Percentiles rank a stretch among this genome's conserved stretches.
These are phyloP conservation scores for Hypomyces rosellus DNA, from an alignment of 2,329 filamentous ascomycete species.

Conservation along the genomic window DNA sequence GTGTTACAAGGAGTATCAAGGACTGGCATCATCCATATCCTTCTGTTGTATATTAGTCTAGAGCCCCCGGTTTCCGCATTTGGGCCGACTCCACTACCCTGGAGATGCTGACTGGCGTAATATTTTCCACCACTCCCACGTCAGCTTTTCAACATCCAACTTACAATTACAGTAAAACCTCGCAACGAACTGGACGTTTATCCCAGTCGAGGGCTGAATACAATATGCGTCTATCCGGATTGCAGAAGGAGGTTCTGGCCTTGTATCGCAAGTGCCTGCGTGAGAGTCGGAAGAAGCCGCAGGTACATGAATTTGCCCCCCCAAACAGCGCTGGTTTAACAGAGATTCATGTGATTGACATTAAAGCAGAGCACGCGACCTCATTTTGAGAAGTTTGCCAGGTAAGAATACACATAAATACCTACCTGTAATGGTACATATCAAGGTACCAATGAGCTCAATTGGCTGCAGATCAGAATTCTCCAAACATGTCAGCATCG, in stretches of 20 bases:
- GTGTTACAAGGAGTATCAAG: no score
- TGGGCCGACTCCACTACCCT: not conserved
- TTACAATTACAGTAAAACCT: no score
- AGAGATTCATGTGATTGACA: conserved; percentile 1
- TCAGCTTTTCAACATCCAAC: no score
- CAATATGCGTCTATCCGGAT: conserved; percentile 60
- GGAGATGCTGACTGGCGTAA: no score
- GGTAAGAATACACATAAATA: conserved; percentile 36
- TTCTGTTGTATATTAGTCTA: no score
- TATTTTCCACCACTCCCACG: no score
- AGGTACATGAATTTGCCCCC: conserved; percentile 37
- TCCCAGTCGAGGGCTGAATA: not conserved
- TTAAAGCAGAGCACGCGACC: conserved; percentile 43
- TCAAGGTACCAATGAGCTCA: no score
- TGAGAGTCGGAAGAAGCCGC: conserved; percentile 73
- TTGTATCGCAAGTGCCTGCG: conserved; percentile 84
- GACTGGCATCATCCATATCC: no score
- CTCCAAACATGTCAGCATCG: conserved; percentile 57
- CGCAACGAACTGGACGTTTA: not conserved
- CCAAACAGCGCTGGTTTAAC: not conserved
- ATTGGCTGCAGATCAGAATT: conserved; percentile 61
- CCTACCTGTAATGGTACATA: no score
- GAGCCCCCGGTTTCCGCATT: conserved; percentile 2
- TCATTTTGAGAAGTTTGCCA: conserved; percentile 59
- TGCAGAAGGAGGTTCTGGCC: conserved; percentile 82